Base-by-base conservation (phyloP, 2,329 filamentous ascomycete species). In the Calonectria hawksworthii region DNA sequence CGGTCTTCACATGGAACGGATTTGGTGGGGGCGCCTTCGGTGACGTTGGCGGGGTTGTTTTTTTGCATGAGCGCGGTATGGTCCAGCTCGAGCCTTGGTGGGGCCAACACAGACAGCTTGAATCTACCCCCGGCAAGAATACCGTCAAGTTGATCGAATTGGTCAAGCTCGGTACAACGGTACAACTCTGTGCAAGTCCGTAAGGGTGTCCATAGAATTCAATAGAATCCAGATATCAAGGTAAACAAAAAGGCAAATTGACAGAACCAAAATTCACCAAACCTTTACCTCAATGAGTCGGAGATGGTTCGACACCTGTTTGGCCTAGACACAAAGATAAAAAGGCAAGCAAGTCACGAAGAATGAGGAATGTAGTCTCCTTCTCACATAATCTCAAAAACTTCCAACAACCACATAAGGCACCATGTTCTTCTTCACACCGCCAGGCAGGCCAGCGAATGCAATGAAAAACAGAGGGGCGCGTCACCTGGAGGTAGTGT, bases 1-100 rank as follows among this genome's bases (percentile, higher is more conserved):
- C 73, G 68, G 63, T 54, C 69, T 54, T 63, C 69, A 73, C 72
- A 73, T 70, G 54, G 64, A 26, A 54, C 64, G 71, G 72, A 63
- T 76, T 68, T 74, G 78, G 76, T 76, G 66, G 77, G 79, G 78
- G 73, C 65, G 51, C 56, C 32, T 30, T 73, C 70, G 61, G 79
- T 81, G 79, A 81, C 79, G 78, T 77, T 74, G 74, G 78, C 75
- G 74, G 80, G 80, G 80, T 75, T 65, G 44, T 61, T 73, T 52
- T 54, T 56, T 36, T 64, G 44, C 50, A n/a, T 23, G 68, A 30
- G 73, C 59, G 13, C 56, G 32, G 59, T 54, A 52, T 68, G 47
- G 65, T 10, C 36, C n/a, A 63, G 36, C n/a, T 26, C 44, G 16
- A 23, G 54, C 50, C 16, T 51, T 41, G 30, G 70, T 72, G 70